phyloP scores from a whole-genome alignment of 2,329 filamentous ascomycete species.

The Diplodia mutila region DNA sequence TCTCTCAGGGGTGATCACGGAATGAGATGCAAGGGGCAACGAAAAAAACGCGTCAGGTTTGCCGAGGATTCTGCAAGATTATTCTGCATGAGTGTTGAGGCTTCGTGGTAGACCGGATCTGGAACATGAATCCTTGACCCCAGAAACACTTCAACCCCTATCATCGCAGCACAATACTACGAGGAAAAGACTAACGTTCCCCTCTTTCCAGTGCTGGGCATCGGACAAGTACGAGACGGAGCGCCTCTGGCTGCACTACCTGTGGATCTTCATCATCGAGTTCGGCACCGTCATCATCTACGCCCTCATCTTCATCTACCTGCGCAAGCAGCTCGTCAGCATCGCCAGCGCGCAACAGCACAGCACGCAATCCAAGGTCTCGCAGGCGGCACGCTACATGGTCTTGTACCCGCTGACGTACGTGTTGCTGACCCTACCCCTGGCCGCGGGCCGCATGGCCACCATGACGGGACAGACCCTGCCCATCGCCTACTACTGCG shows the following conservation, averaged over 20 bases:
- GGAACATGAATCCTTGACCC: too few relatives aligned
- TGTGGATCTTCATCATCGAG: slow-evolving; percentile 59
- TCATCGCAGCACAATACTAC: not conserved
- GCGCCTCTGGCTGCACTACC: slow-evolving; percentile 56
- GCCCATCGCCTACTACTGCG: slow-evolving; percentile 60
- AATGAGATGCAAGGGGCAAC: not conserved
- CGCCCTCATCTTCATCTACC: slow-evolving; percentile 27
- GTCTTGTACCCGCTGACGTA: slow-evolving; percentile 70
- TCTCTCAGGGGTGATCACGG: not conserved
- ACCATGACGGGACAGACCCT: slow-evolving; percentile 46
- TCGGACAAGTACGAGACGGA: slow-evolving; percentile 48
- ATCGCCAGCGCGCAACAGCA: slow-evolving; percentile 37
- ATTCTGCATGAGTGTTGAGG: not conserved
- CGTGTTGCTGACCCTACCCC: slow-evolving; percentile 66
- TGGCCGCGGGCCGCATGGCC: slow-evolving; percentile 54
- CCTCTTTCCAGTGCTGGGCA: slow-evolving; percentile 53
- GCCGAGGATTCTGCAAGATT: too few relatives aligned
- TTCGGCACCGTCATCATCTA: slow-evolving; percentile 43
- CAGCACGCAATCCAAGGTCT: slow-evolving; percentile 37
- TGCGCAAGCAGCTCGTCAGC: slow-evolving; percentile 43
- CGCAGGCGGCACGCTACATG: slow-evolving; percentile 58
- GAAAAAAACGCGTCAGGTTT: too few relatives aligned
- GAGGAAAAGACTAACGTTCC: slow-evolving; percentile 26
- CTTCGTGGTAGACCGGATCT: too few relatives aligned
- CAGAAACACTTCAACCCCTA: not conserved